phyloP scores from a whole-genome alignment of 2,329 filamentous ascomycete genomes.

The Falciphora oryzae region DNA sequence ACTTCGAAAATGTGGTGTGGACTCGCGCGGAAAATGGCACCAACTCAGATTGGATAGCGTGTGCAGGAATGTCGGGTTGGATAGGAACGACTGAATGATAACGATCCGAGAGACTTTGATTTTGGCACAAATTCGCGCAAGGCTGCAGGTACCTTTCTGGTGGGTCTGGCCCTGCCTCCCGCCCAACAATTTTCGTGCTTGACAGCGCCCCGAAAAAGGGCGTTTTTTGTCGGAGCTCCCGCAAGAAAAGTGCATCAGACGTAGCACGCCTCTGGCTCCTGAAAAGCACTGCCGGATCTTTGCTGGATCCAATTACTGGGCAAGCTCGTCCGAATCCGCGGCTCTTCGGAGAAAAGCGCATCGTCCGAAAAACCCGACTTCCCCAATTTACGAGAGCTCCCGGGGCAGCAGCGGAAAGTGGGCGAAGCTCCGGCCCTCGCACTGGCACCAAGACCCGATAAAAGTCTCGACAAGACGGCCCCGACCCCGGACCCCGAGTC shows the following conservation, averaged over 20 bases:
- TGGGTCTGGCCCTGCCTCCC: not conserved
- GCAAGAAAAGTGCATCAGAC: not conserved
- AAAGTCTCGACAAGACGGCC: not conserved
- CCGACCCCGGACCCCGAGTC: not conserved
- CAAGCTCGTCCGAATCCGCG: not conserved
- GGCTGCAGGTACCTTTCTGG: not conserved
- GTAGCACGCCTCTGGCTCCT: no score
- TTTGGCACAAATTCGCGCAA: not conserved
- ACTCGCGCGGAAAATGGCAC: not conserved
- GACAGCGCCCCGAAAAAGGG: not conserved
- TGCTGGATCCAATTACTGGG: not conserved
- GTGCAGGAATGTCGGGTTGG: not conserved
- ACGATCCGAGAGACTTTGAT: not conserved
- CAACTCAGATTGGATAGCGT: no score
- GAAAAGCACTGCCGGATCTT: not conserved
- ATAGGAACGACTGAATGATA: not conserved
- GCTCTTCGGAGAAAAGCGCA: not conserved
- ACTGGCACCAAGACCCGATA: not conserved
- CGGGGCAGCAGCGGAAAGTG: not conserved
- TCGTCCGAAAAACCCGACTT: not conserved
- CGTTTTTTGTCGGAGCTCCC: not conserved
- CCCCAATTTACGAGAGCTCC: not conserved
- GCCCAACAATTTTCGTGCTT: slow-evolving; percentile 3
- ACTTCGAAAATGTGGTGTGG: not conserved
- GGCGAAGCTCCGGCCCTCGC: not conserved